phyloP scores from a whole-genome alignment of 2,329 filamentous ascomycete species.

The Arthrobotrys pseudoclavata region DNA sequence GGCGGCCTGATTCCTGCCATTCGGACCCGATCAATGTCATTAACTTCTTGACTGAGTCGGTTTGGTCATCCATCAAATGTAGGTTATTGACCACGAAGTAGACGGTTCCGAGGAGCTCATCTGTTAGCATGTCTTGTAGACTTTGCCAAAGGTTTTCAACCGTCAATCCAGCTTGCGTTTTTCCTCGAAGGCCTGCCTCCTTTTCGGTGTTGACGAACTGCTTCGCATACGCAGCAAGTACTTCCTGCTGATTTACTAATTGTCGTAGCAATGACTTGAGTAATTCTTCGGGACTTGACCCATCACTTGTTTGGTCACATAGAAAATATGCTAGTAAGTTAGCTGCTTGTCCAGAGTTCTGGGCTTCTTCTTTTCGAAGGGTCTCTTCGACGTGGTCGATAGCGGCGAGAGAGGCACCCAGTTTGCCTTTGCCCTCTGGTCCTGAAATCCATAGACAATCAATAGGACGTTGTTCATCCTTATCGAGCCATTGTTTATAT shows the following conservation, averaged over 20 bases:
- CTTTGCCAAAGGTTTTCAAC: conserved; percentile 67
- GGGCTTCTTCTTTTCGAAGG: conserved; percentile 59
- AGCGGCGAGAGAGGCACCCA: conserved; percentile 67
- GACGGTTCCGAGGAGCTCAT: conserved; percentile 66
- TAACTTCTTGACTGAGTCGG: conserved; percentile 65
- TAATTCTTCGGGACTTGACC: conserved; percentile 67
- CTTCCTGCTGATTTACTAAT: conserved; percentile 64
- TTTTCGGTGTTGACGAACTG: conserved; percentile 65
- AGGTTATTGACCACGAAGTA: conserved; percentile 68
- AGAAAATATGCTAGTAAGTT: conserved; percentile 67
- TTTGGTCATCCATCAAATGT: conserved; percentile 66
- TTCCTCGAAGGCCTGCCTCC: conserved; percentile 63
- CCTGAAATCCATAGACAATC: conserved; percentile 67
- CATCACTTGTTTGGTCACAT: conserved; percentile 66
- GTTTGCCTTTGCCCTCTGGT: conserved; percentile 68
- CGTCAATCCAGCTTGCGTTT: conserved; percentile 64
- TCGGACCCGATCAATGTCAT: conserved; percentile 65
- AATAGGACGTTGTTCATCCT: conserved; percentile 47
- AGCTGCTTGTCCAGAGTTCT: conserved; percentile 62
- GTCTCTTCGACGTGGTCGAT: conserved; percentile 66
- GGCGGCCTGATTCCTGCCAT: conserved; percentile 62
- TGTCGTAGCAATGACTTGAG: conserved; percentile 67
- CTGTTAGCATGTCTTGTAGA: conserved; percentile 67
- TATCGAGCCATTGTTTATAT: conserved; percentile 66
- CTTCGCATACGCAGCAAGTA: conserved; percentile 66